Evolutionary conservation across 441 rosid species (phyloP).

Genomic region (Croton setiger): DNA sequence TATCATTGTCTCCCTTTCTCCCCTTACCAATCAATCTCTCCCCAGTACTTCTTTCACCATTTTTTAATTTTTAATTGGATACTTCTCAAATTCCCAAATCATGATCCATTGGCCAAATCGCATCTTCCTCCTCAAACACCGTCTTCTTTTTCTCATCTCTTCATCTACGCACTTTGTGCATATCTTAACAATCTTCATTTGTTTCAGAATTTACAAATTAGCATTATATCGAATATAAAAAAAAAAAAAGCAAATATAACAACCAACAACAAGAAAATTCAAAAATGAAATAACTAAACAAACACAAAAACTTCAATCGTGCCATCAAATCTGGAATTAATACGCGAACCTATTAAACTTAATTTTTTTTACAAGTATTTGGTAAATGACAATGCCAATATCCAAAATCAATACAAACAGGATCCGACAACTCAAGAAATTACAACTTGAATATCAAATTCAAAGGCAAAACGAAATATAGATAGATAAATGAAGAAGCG

Average conservation of each 20-base stretch:
- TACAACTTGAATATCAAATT: not conserved
- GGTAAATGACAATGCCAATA: not conserved
- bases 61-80: constrained; percentile 78
- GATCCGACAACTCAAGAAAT: not conserved
- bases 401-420: not conserved
- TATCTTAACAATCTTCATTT: constrained; percentile 23
- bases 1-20: constrained; percentile 82
- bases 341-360: not conserved
- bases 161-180: constrained; percentile 7
- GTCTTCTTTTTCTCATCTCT: constrained; percentile 36
- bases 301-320: not conserved
- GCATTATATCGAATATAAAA: not conserved
- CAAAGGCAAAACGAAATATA: not conserved
- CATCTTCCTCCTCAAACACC: constrained; percentile 79
- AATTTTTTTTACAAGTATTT: not conserved
- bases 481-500: not conserved
- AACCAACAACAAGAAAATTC: not conserved
- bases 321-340: not conserved
- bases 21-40: constrained; percentile 91
- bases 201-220: constrained; percentile 23
- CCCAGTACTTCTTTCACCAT: constrained; percentile 72
- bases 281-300: not conserved
- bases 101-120: constrained; percentile 83
- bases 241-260: not conserved
- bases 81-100: constrained; percentile 89